Evolutionary conservation across 192 early-diverging fungal genomes (phyloP), one percentile per base, ranked within the genome.

Genomic region (Rhizophagus prolifer): DNA sequence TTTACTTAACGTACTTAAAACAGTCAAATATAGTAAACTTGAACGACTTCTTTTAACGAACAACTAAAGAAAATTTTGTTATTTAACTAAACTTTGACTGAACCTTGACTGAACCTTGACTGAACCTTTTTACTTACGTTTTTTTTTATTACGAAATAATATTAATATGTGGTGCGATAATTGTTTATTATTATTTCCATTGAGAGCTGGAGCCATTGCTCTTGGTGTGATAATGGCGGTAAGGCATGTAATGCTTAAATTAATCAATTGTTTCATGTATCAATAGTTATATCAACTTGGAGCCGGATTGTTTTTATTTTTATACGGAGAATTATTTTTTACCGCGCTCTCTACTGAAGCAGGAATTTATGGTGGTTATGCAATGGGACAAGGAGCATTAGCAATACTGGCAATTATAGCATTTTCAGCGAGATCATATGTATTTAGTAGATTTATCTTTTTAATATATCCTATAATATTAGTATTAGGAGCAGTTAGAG

Each of bases 141-240:
- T 36, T 36, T 36, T 60, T 60, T 5, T 60, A 25, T 60, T 63
- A 63, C 25, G 8, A 41, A 47, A 21, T 13, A 46, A 13, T 67
- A 31, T 50, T n/a, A 30, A 50, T 7, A 76, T 76, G 75, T 76
- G 75, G 75, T 76, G 75, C 50, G 75, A 76, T 67, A 76, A 76
- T 58, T 76, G 75, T 67, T 34, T 34, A 8, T 36, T 67, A 14
- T 12, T 76, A 26, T 76, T 76, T 58, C 75, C 75, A 19, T 38
- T 76, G 9, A 38, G 75, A 28, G 64, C 75, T 34, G 75, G 75
- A 25, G 75, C 47, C 8, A 76, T 76, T 2, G 13, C n/a, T 31
- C 34, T 76, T 16, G 64, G 30, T 50, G 1, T 25, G 10, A 21
- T 76, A 38, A 67, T 67, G 64, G 47, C 47, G 59, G 75, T 76